A percentile compares a stretch with the other conserved stretches of the same genome.
phyloP scores from a whole-genome alignment of 164 flowering plant genomes.

The Akebia trifoliata region DNA sequence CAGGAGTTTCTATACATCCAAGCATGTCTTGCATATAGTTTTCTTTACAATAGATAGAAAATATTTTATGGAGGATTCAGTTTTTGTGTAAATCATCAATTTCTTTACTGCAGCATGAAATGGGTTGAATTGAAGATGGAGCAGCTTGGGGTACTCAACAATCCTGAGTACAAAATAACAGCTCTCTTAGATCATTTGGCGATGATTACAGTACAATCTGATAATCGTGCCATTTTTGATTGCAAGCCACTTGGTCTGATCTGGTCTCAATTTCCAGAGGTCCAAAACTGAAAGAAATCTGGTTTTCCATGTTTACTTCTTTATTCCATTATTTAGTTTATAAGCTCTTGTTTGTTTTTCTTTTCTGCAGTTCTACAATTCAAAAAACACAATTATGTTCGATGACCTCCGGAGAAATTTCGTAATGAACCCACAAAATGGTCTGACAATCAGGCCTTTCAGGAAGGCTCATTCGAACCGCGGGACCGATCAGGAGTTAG shows the following conservation, averaged over 20 bases:
- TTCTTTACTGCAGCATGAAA: constrained; percentile 67
- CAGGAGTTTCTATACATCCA: too few species aligned
- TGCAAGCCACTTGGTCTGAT: constrained; percentile 98
- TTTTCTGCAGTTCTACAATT: constrained; percentile 60
- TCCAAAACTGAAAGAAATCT: constrained; percentile 12
- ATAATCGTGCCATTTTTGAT: constrained; percentile 76
- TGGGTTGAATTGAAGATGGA: constrained; percentile 98
- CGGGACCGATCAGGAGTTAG: constrained; percentile 72
- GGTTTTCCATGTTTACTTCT: neutral
- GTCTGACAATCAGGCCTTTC: constrained; percentile 81
- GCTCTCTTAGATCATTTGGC: constrained; percentile 92
- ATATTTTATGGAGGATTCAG: neutral
- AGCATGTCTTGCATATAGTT: too few species aligned
- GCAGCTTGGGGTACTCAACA: constrained; percentile 89
- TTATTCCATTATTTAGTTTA: neutral
- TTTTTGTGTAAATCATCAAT: neutral
- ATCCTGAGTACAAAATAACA: constrained; percentile 90
- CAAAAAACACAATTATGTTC: constrained; percentile 91
- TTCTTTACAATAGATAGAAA: too few species aligned
- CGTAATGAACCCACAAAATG: constrained; percentile 98
- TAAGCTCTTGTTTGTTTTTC: neutral
- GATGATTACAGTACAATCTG: constrained; percentile 92
- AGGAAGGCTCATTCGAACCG: constrained; percentile 80
- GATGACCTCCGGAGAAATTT: constrained; percentile 90
- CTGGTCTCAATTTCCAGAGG: constrained; percentile 93